Conservation (phyloP, 805 yeast genomes). For the Kockiozyma suomiensis region DNA sequence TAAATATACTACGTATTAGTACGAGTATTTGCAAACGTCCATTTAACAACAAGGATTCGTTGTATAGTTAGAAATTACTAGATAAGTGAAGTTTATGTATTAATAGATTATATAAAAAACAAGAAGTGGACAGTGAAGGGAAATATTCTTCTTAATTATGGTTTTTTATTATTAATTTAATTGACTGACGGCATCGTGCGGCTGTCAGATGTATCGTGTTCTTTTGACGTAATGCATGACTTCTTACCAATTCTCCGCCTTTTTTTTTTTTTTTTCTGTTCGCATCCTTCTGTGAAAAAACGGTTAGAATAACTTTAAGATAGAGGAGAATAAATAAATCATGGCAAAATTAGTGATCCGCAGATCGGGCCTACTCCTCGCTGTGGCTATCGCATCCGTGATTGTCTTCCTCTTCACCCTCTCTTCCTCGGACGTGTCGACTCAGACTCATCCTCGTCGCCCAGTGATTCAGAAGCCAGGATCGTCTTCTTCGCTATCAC, state of each 20-base stretch:
- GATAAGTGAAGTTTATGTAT: no score
- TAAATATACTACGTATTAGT: no score
- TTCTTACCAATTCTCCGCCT: not conserved
- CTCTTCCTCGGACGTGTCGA: not conserved
- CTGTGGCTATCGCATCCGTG: slow-evolving; percentile 8
- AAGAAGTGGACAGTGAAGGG: no score
- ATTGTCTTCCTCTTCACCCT: slow-evolving; percentile 15
- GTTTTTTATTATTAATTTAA: no score
- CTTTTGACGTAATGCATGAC: not conserved
- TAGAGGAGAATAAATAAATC: no score
- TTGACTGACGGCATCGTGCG: not conserved
- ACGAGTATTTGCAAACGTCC: no score
- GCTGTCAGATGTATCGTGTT: not conserved
- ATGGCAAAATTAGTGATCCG: slow-evolving; percentile 13
- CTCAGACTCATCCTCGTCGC: not conserved
- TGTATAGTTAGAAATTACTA: no score
- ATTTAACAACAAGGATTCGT: no score
- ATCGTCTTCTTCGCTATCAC: not conserved
- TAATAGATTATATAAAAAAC: no score
- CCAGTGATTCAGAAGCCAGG: not conserved
- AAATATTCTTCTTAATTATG: no score
- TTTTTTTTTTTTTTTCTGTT: not conserved
- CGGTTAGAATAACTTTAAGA: no score
- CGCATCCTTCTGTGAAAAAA: no score
- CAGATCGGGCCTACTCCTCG: slow-evolving; percentile 10